phyloP scores from a whole-genome alignment of 192 early-diverging fungal species.

The Spinellus fusiger region DNA sequence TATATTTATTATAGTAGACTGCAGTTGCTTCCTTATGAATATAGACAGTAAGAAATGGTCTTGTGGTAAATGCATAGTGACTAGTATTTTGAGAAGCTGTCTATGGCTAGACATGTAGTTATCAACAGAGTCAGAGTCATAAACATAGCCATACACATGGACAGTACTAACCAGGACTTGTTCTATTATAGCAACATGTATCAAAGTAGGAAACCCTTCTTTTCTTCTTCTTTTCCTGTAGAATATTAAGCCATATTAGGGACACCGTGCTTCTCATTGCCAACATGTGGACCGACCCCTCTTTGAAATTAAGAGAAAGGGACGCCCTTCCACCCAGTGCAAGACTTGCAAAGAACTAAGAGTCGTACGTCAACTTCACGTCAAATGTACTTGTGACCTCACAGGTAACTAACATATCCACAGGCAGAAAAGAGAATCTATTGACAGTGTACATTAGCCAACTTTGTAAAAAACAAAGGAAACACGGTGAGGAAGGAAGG shows the following conservation, averaged over 20 bases:
- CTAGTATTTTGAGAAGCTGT: too few species aligned
- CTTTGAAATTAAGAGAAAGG: constrained; percentile 59
- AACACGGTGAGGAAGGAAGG: too few species aligned
- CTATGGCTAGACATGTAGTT: too few species aligned
- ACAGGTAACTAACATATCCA: constrained; percentile 5
- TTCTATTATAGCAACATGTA: constrained; percentile 10
- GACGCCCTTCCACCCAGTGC: constrained; percentile 65
- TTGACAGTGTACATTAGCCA: too few species aligned
- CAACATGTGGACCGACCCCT: constrained; percentile 47
- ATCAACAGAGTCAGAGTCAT: neutral
- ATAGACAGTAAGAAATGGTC: constrained; percentile 13
- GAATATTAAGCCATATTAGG: too few species aligned
- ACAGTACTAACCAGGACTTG: neutral
- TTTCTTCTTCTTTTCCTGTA: too few species aligned
- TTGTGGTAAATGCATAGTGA: constrained; percentile 16
- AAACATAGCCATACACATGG: neutral
- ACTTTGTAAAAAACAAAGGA: too few species aligned
- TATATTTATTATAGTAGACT: too few species aligned
- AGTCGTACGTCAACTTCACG: constrained; percentile 56
- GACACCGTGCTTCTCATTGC: constrained; percentile 32
- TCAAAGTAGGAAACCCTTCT: constrained; percentile 12
- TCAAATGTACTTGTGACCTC: constrained; percentile 53
- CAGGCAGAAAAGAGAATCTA: too few species aligned
- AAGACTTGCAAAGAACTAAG: constrained; percentile 56
- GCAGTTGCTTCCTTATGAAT: neutral